Conservation (phyloP, 192 early-diverging fungal species). For the Coemansia sp. region DNA sequence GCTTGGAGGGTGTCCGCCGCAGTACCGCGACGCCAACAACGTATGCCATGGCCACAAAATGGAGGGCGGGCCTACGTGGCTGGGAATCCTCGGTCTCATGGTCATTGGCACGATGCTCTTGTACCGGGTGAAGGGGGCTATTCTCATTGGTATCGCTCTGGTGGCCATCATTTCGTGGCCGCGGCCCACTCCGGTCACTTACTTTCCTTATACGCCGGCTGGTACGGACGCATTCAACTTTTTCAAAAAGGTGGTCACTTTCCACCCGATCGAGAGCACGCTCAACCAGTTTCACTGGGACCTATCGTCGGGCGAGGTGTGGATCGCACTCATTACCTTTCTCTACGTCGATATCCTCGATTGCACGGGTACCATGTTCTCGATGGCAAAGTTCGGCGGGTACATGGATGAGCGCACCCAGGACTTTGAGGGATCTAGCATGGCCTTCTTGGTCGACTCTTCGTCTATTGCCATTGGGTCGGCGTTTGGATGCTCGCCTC, state of each 20-base stretch:
- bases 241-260: slow-evolving; percentile 69
- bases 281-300: slow-evolving; percentile 65
- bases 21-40: slow-evolving; percentile 59
- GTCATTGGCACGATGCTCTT: slow-evolving; percentile 64
- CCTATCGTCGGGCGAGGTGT: slow-evolving; percentile 59
- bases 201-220: slow-evolving; percentile 66
- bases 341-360: slow-evolving; percentile 86
- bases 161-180: slow-evolving; percentile 74
- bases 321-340: slow-evolving; percentile 81
- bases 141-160: slow-evolving; percentile 70
- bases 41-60: slow-evolving; percentile 60
- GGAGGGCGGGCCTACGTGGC: slow-evolving; percentile 63
- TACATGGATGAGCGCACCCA: slow-evolving; percentile 69
- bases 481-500: slow-evolving; percentile 69
- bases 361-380: slow-evolving; percentile 82
- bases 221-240: slow-evolving; percentile 66
- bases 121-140: slow-evolving; percentile 68
- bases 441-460: slow-evolving; percentile 75
- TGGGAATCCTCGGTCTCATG: slow-evolving; percentile 71
- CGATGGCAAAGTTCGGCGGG: slow-evolving; percentile 80
- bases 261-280: slow-evolving; percentile 62
- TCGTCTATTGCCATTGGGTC: slow-evolving; percentile 65
- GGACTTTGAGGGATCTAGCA: slow-evolving; percentile 74
- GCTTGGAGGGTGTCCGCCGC: slow-evolving; percentile 65
- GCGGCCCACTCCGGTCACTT: slow-evolving; percentile 64